These are phyloP conservation scores for Suhomyces kunorum DNA, from an alignment of 1,139 yeast genomes.

Conservation along the genomic window DNA sequence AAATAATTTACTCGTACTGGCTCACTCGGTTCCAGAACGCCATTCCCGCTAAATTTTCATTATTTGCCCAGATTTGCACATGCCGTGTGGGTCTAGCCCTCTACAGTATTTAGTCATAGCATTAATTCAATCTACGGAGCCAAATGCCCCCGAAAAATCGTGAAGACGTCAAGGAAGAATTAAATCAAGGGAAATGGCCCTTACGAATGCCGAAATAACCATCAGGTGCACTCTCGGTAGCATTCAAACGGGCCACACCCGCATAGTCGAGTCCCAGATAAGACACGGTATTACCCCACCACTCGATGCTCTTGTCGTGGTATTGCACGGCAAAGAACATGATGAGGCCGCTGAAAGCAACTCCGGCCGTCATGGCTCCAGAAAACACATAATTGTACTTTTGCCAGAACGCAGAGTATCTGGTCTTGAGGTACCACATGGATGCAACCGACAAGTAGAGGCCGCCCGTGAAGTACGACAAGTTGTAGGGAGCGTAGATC, in stretches of 20 bases:
- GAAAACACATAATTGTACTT: slow-evolving; percentile 22
- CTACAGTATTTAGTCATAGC: too few relatives aligned
- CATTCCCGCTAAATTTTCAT: too few relatives aligned
- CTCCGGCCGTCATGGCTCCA: slow-evolving; percentile 23
- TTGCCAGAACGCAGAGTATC: slow-evolving; percentile 21
- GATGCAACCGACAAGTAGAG: slow-evolving; percentile 18
- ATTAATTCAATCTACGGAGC: too few relatives aligned
- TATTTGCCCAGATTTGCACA: too few relatives aligned
- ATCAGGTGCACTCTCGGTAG: slow-evolving; percentile 17
- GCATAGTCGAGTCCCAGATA: slow-evolving; percentile 17
- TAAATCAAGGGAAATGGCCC: slow-evolving; percentile 16
- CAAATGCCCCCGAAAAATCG: too few relatives aligned
- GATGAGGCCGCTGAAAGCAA: slow-evolving; percentile 22
- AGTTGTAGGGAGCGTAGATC: slow-evolving; percentile 21
- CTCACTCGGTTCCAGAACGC: too few relatives aligned
- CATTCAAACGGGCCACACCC: slow-evolving; percentile 5
- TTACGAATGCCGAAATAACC: slow-evolving; percentile 23
- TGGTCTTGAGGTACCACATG: slow-evolving; percentile 20
- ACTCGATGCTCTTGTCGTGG: slow-evolving; percentile 17
- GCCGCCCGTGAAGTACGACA: slow-evolving; percentile 21
- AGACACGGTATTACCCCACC: slow-evolving; percentile 24
- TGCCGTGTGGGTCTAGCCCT: too few relatives aligned
- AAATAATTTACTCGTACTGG: too few relatives aligned
- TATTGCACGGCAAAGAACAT: slow-evolving; percentile 26
- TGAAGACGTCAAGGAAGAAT: neutral